These are phyloP conservation scores for Hypoxylon sp. DNA, from an alignment of 2,329 filamentous ascomycete species.

Conservation along the genomic window DNA sequence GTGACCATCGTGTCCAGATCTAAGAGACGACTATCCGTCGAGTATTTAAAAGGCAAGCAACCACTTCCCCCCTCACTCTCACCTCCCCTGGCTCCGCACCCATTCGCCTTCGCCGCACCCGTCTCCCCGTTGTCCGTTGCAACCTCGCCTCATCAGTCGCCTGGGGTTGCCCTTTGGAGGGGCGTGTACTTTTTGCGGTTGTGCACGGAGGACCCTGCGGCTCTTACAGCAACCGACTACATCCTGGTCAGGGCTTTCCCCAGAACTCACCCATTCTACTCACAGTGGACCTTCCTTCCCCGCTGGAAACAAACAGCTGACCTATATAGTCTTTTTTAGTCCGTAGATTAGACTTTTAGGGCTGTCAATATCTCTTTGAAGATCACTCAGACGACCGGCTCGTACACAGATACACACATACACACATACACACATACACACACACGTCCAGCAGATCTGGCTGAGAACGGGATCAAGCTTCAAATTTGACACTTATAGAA, in stretches of 20 bases:
- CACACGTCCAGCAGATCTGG: constrained; percentile 9
- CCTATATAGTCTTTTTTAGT: constrained; percentile 26
- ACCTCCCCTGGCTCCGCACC: constrained; percentile 2
- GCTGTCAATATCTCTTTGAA: constrained; percentile 21
- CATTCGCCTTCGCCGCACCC: constrained; percentile 23
- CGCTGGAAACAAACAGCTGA: constrained; percentile 31
- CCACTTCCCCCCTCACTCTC: neutral
- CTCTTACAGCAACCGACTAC: constrained; percentile 34
- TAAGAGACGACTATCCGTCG: constrained; percentile 23
- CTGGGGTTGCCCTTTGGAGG: constrained; percentile 33
- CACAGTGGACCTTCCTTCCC: constrained; percentile 26
- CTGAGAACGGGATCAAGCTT: constrained; percentile 14
- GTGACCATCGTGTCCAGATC: constrained; percentile 32
- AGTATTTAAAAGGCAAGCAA: constrained; percentile 40
- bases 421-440: no score
- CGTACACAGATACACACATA: constrained; percentile 18
- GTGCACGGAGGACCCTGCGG: constrained; percentile 36
- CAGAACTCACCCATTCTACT: constrained; percentile 16
- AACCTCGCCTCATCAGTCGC: constrained; percentile 22
- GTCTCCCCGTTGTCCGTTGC: constrained; percentile 16
- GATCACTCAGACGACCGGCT: constrained; percentile 33
- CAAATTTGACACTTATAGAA: constrained; percentile 16
- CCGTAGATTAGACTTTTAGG: constrained; percentile 30
- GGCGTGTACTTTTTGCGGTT: constrained; percentile 14
- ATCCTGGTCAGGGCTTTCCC: constrained; percentile 25